Evolutionary conservation across 2,329 filamentous ascomycete genomes (phyloP).

Genomic region (Fusarium zealandicum): DNA sequence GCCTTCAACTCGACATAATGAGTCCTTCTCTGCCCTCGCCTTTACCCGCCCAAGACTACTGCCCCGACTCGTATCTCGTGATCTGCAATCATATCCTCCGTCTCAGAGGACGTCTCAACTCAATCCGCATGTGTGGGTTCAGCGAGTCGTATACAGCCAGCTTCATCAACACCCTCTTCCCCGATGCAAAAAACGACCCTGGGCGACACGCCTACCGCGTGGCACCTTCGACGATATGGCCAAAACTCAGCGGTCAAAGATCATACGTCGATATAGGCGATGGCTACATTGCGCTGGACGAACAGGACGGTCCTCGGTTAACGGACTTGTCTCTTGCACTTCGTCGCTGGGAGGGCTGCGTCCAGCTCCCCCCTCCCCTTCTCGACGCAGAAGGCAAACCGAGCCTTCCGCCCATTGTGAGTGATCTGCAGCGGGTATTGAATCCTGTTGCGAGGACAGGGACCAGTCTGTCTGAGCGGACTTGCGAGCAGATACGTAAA

Average conservation of each 20-base stretch:
- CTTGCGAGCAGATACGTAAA: slow-evolving; percentile 11
- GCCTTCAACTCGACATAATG: background rate
- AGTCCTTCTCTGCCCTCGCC: slow-evolving; percentile 1
- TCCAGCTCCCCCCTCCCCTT: slow-evolving; percentile 39
- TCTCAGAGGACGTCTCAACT: slow-evolving; percentile 43
- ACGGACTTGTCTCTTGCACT: background rate
- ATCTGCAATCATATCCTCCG: slow-evolving; percentile 44
- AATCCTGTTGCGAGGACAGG: slow-evolving; percentile 2
- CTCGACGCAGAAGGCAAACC: slow-evolving; percentile 21
- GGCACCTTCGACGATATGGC: slow-evolving; percentile 45
- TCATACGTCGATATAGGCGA: slow-evolving; percentile 40
- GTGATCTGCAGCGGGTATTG: slow-evolving; percentile 25
- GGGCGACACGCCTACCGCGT: slow-evolving; percentile 39
- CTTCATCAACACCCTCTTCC: slow-evolving; percentile 42
- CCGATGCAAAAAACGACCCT: background rate
- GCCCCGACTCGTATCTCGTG: slow-evolving; percentile 42
- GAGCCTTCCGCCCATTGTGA: slow-evolving; percentile 25
- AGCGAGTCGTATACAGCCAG: slow-evolving; percentile 41
- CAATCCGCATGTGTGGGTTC: slow-evolving; percentile 49
- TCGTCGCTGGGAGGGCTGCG: slow-evolving; percentile 31
- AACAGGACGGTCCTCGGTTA: slow-evolving; percentile 21
- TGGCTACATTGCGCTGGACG: slow-evolving; percentile 33
- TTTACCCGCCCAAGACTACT: slow-evolving; percentile 32
- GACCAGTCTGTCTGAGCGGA: slow-evolving; percentile 23
- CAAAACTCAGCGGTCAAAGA: slow-evolving; percentile 40